phyloP scores from a whole-genome alignment of 805 yeast genomes.

The Candida golubevii region DNA sequence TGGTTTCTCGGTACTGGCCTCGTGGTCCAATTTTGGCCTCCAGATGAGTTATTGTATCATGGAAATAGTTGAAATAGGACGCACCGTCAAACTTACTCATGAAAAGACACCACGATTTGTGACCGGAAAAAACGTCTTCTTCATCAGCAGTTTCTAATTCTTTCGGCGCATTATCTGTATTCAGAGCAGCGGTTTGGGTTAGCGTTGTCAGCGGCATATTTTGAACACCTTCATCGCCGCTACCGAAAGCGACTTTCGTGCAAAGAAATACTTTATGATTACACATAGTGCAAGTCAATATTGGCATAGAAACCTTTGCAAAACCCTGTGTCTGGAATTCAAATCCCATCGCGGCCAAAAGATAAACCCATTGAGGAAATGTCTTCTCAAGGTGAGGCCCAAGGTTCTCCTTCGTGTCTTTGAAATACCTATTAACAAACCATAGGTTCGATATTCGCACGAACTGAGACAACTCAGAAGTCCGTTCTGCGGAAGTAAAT shows the following conservation, averaged over 20 bases:
- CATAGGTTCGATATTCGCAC: constrained; percentile 27
- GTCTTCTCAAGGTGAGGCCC: constrained; percentile 17
- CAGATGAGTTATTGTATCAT: constrained; percentile 20
- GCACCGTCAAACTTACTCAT: constrained; percentile 12
- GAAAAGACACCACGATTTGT: constrained; percentile 36
- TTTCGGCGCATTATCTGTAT: neutral
- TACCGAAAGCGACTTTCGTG: neutral
- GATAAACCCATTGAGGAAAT: constrained; percentile 32
- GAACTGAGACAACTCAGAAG: constrained; percentile 12
- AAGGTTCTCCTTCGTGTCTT: constrained; percentile 35
- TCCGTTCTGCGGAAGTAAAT: constrained; percentile 1
- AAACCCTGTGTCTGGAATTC: constrained; percentile 29
- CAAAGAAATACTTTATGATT: constrained; percentile 28
- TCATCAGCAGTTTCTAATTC: no score
- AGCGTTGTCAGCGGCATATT: neutral
- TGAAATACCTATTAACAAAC: constrained; percentile 28
- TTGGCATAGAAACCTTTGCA: constrained; percentile 22
- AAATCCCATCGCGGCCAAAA: constrained; percentile 39
- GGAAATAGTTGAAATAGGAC: constrained; percentile 21
- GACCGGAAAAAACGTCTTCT: constrained; percentile 15
- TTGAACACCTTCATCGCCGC: neutral
- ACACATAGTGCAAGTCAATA: constrained; percentile 35
- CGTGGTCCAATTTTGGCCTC: constrained; percentile 22
- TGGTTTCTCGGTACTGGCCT: constrained; percentile 21
- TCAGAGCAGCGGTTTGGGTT: neutral